A percentile compares a stretch with the other conserved stretches of the same genome.
phyloP scores from a whole-genome alignment of 345 rosid genomes.

The Tarenaya hassleriana region DNA sequence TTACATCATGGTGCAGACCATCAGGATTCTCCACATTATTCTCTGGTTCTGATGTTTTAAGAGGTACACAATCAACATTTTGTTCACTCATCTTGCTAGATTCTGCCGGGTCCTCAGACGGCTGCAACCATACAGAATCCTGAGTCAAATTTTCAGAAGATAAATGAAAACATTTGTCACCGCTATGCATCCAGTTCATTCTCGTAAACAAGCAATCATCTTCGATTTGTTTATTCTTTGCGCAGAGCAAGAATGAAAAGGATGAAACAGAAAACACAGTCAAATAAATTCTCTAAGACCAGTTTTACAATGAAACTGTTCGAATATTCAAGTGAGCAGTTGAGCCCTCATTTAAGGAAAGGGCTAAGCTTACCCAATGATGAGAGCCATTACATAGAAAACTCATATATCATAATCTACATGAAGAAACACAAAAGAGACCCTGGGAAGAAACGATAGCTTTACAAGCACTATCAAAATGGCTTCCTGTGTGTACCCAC shows the following conservation, averaged over 20 bases:
- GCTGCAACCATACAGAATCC: constrained; percentile 6
- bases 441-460: constrained; percentile 14
- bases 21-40: neutral
- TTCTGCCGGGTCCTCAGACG: constrained; percentile 15
- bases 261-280: constrained; percentile 6
- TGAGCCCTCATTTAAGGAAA: neutral
- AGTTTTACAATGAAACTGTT: neutral
- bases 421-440: constrained; percentile 11
- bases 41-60: constrained; percentile 20
- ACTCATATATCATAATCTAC: constrained; percentile 12
- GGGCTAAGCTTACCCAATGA: neutral
- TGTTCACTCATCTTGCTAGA: neutral
- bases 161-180: constrained; percentile 19
- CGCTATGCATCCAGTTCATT: constrained; percentile 11
- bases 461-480: too few relatives aligned
- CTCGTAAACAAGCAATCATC: constrained; percentile 14
- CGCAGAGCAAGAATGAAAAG: neutral
- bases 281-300: neutral
- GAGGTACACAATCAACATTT: constrained; percentile 13
- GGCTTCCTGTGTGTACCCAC: too few relatives aligned
- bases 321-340: neutral
- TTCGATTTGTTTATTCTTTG: constrained; percentile 12
- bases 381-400: neutral
- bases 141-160: constrained; percentile 5
- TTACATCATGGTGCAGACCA: neutral